A percentile compares a stretch with the other conserved stretches of the same genome.
These are phyloP conservation scores for Pestalotiopsis sp. DNA, from an alignment of 2,329 filamentous ascomycete species.

Conservation along the genomic window DNA sequence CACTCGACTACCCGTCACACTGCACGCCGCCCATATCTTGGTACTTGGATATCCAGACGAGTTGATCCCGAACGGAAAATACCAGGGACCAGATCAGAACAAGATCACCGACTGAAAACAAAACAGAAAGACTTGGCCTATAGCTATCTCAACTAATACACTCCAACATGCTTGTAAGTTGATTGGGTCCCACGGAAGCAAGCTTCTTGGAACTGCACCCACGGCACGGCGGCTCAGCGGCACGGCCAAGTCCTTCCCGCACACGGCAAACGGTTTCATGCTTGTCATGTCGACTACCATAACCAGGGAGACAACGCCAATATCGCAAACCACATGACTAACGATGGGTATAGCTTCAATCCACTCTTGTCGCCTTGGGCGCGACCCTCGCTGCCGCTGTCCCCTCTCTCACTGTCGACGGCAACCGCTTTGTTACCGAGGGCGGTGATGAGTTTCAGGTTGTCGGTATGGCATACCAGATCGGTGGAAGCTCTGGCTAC, in stretches of 20 bases:
- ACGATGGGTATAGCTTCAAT: slow-evolving; percentile 32
- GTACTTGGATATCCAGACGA: slow-evolving; percentile 4
- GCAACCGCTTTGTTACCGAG: slow-evolving; percentile 58
- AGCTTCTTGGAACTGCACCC: neutral
- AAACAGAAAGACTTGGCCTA: neutral
- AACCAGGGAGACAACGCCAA: neutral
- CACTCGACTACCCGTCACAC: neutral
- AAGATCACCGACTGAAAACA: neutral
- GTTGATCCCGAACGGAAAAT: slow-evolving; percentile 4
- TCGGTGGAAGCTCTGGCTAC: slow-evolving; percentile 64
- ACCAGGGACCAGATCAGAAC: neutral
- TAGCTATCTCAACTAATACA: slow-evolving; percentile 7
- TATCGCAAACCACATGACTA: neutral
- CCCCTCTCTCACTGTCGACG: slow-evolving; percentile 55
- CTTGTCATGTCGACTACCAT: neutral
- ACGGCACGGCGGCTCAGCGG: neutral
- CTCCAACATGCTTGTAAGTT: slow-evolving; percentile 11
- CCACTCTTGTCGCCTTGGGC: slow-evolving; percentile 52
- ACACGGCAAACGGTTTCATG: neutral
- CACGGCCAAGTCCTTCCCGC: neutral
- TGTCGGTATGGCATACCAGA: slow-evolving; percentile 69
- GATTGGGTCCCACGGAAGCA: neutral
- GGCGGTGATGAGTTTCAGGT: slow-evolving; percentile 64
- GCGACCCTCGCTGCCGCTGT: slow-evolving; percentile 57
- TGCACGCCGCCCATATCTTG: neutral